A percentile compares a stretch with the other conserved stretches of the same genome.
Evolutionary conservation across 345 rosid genomes (phyloP).

Genomic region (Crucihimalaya himalaica): DNA sequence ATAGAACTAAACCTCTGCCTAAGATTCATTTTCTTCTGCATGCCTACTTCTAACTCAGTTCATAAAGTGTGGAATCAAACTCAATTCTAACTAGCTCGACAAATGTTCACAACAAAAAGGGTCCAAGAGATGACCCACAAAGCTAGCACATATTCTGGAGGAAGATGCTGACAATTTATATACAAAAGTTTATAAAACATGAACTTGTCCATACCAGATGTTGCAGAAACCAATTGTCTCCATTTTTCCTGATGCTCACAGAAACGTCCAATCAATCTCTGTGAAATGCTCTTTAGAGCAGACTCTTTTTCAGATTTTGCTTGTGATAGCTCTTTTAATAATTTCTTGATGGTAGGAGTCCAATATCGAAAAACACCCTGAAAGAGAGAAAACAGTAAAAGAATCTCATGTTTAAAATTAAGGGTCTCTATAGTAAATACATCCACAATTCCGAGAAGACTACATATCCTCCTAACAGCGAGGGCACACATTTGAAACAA

Average conservation of each 20-base stretch:
- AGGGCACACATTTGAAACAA: background rate
- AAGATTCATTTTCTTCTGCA: constrained; percentile 19
- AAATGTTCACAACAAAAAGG: background rate
- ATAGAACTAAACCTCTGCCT: constrained; percentile 1
- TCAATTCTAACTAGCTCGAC: constrained; percentile 11
- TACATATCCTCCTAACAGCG: constrained; percentile 8
- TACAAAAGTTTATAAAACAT: constrained; percentile 10
- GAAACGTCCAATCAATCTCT: constrained; percentile 69
- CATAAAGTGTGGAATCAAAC: constrained; percentile 9
- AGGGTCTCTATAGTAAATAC: constrained; percentile 5
- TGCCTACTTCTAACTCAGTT: constrained; percentile 11
- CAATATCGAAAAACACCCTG: constrained; percentile 93
- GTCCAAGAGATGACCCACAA: constrained; percentile 1
- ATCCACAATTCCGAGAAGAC: constrained; percentile 15
- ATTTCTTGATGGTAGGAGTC: constrained; percentile 80
- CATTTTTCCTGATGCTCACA: constrained; percentile 79
- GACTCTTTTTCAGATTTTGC: constrained; percentile 84
- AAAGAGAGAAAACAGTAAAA: constrained; percentile 24
- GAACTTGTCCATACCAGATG: constrained; percentile 59
- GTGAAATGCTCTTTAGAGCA: constrained; percentile 74
- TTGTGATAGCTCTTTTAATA: constrained; percentile 65
- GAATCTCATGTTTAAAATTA: background rate
- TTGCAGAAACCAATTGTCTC: constrained; percentile 73
- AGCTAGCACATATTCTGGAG: constrained; percentile 17
- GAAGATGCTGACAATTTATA: constrained; percentile 9